Percentiles rank a stretch among this genome's conserved stretches.
phyloP scores from a whole-genome alignment of 1,139 yeast species.

The Geotrichum siamense region DNA sequence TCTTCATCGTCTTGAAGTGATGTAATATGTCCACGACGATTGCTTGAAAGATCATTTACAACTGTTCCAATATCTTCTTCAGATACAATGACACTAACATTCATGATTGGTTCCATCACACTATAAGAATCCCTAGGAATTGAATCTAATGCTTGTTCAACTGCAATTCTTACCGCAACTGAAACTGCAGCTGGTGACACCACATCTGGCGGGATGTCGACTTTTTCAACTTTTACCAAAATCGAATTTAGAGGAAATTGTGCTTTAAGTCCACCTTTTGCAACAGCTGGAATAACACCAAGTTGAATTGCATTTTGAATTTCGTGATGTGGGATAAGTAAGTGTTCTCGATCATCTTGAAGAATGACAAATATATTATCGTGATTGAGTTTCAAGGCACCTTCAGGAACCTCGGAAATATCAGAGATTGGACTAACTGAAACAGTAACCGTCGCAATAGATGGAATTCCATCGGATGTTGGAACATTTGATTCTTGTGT shows the following conservation, averaged over 20 bases:
- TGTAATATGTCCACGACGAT: slow-evolving; percentile 59
- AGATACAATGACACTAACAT: slow-evolving; percentile 57
- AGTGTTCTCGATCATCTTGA: slow-evolving; percentile 25
- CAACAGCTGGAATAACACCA: slow-evolving; percentile 57
- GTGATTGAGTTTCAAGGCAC: slow-evolving; percentile 27
- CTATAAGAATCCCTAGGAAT: slow-evolving; percentile 37
- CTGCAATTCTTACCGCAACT: slow-evolving; percentile 41
- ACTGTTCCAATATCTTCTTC: slow-evolving; percentile 77
- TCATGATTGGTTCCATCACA: slow-evolving; percentile 83
- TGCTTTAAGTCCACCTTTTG: slow-evolving; percentile 64
- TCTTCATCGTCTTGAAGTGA: slow-evolving; percentile 33
- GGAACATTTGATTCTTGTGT: slow-evolving; percentile 24
- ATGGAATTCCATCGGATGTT: slow-evolving; percentile 14
- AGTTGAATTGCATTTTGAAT: slow-evolving; percentile 31
- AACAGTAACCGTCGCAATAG: slow-evolving; percentile 35
- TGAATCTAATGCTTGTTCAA: slow-evolving; percentile 37
- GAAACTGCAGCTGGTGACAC: slow-evolving; percentile 40
- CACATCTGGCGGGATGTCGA: slow-evolving; percentile 52
- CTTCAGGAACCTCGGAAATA: slow-evolving; percentile 31
- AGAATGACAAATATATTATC: slow-evolving; percentile 40
- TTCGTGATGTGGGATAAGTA: slow-evolving; percentile 23
- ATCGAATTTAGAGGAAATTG: slow-evolving; percentile 62
- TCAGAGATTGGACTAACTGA: slow-evolving; percentile 47
- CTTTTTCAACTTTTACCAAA: slow-evolving; percentile 44
- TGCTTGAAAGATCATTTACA: slow-evolving; percentile 69